Percentiles rank a stretch among this genome's conserved stretches.
Conservation (phyloP, 257 asterid species). For the Thymus quinquecostatus region DNA sequence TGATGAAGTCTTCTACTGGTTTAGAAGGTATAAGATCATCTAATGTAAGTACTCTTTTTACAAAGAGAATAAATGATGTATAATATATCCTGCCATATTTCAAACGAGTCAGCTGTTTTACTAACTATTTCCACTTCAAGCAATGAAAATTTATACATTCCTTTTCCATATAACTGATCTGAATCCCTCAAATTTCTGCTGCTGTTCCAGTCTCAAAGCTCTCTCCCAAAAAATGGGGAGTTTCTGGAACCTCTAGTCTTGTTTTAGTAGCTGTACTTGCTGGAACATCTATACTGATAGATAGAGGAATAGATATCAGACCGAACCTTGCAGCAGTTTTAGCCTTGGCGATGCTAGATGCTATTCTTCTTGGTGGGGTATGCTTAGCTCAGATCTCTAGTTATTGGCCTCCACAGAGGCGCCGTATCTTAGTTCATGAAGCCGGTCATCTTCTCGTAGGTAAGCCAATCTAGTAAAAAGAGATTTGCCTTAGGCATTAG, state of each 20-base stretch:
- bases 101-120: conserved; percentile 9
- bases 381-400: conserved; percentile 92
- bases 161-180: not conserved
- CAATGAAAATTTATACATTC: not conserved
- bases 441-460: conserved; percentile 99
- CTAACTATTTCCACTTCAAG: conserved; percentile 5
- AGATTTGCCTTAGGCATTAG: not conserved
- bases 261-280: conserved; percentile 65
- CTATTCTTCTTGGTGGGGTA: conserved; percentile 87
- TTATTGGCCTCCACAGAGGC: conserved; percentile 94
- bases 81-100: conserved; percentile 15
- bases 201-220: conserved; percentile 72
- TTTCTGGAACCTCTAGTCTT: conserved; percentile 75
- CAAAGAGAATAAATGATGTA: not conserved
- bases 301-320: conserved; percentile 90
- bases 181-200: conserved; percentile 29
- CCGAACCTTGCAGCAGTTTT: conserved; percentile 77
- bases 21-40: conserved; percentile 55
- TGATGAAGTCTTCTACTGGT: conserved; percentile 81
- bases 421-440: conserved; percentile 91
- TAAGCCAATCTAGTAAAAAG: conserved; percentile 37
- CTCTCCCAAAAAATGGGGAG: conserved; percentile 98
- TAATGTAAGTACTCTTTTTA: conserved; percentile 10
- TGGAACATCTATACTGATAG: conserved; percentile 68
- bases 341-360: conserved; percentile 72